Base-by-base conservation (phyloP, 1,284 basidiomycete genomes). In the Pyrrhoderma lamaoense region DNA sequence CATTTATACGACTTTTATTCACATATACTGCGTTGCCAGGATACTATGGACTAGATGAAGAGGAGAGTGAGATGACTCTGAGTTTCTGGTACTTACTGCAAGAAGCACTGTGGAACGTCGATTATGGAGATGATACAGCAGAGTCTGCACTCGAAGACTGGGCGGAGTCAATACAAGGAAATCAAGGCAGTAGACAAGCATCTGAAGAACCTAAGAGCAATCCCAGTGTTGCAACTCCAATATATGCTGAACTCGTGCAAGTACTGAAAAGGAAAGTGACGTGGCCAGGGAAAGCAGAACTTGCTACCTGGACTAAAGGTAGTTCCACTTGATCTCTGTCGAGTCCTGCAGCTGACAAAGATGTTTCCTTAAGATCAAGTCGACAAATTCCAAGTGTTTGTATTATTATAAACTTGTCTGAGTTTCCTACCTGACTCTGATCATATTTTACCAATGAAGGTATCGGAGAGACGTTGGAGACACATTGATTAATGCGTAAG, bases 381-480 rank as follows among this genome's bases (percentile, higher is more conserved):
- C 25, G 86, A 89, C 34, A 85, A 79, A 61, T 89, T 88, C 62
- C 75, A 80, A 63, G 77, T 83, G 84, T 89, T 57, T 60, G 81
- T 73, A 11, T 39, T 34, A 31, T 53, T 35, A 11, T 21, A 31
- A 31, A 35, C 40, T 22, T 39, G 8, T 42, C 16, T 19, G 16
- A 14, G 19, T 48, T 4, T 3, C 8, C 18, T 21, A 23, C 8
- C 14, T n/a, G n/a, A n/a, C n/a, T n/a, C n/a, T n/a, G n/a, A n/a
- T n/a, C n/a, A n/a, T n/a, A n/a, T n/a, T n/a, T n/a, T 31, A 11
- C 7, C 27, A 14, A 39, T 19, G 8, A 55, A 88, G 85, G 25
- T 94, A 93, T 70, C 79, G 92, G 59, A 71, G 90, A 57, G 91
- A 94, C 59, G 84, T 92, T 7, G 92, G 91, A 0, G 92, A 95